Conservation (phyloP, 2,329 filamentous ascomycete genomes). For the Xylariaceae sp. region DNA sequence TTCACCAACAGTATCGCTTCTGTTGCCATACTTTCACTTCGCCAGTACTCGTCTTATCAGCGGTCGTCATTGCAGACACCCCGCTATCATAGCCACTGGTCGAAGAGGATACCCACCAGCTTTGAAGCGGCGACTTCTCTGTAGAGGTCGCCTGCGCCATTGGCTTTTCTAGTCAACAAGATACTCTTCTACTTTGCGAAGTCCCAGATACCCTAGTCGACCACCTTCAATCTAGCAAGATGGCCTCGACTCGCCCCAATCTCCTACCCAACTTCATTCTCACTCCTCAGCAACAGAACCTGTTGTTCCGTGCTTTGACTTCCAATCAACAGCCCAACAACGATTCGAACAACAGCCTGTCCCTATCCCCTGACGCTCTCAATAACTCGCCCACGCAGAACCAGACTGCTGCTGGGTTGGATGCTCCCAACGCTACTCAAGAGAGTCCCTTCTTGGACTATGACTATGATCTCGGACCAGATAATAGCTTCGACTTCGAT, state of each 20-base stretch:
- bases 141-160: neutral
- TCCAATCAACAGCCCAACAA: conserved; percentile 53
- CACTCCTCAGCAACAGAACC: conserved; percentile 70
- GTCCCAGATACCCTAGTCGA: conserved; percentile 7
- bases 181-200: neutral
- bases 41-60: no score
- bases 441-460: conserved; percentile 84
- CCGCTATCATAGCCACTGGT: neutral
- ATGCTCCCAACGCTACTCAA: conserved; percentile 50
- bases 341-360: conserved; percentile 32
- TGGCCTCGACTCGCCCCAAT: conserved; percentile 47
- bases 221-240: conserved; percentile 23
- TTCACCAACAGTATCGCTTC: neutral
- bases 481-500: conserved; percentile 74
- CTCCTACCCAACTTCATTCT: conserved; percentile 59
- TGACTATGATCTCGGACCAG: conserved; percentile 69
- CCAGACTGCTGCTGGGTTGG: conserved; percentile 35
- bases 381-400: conserved; percentile 44
- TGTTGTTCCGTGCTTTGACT: conserved; percentile 71
- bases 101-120: neutral
- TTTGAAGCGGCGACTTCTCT: neutral
- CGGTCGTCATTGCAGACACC: neutral
- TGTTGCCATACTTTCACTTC: neutral
- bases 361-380: conserved; percentile 45
- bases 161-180: neutral